Base-by-base conservation (phyloP, 1,139 yeast genomes). In the Arxiozyma slooffiae region DNA sequence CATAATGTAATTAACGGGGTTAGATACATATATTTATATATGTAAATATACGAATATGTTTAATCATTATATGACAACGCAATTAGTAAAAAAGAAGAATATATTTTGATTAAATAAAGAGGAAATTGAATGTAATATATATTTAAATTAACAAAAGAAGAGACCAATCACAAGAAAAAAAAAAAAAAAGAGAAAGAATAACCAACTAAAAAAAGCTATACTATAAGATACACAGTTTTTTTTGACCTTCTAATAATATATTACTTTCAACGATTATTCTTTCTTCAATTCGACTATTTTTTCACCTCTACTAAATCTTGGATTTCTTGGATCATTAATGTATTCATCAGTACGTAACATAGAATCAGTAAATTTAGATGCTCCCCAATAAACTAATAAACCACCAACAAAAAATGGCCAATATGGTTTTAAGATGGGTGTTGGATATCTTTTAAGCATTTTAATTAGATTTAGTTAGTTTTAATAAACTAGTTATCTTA, bases 311-410 rank as follows among this genome's bases (percentile, higher is more conserved):
- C 71, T 71, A 65, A 80, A 80, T 70, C 85, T 77, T 67, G 88
- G 89, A 74, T 82, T 81, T 73, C 87, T 81, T 71, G 89, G 89
- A 70, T 82, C 88, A 70, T 82, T 81, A 71, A 78, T 75, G 74
- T 78, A 82, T 70, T 81, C 86, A 52, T 73, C 73, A 55, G 83
- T 71, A 70, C 75, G 70, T 64, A 77, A 70, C 60, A 80, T 72
- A 55, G 80, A 78, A 52, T 69, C 67, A 53, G 84, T 82, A 51
- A 76, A 78, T 71, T 78, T 77, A 64, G 77, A 73, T 61, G 81
- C 71, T 56, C 76, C 71, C 71, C 70, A 79, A 73, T 74, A 77
- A 57, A 84, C 76, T 58, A 75, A 61, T 59, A 71, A 81, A 63
- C 82, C 81, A 61, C 83, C 84, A 60, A 73, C 74, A 62, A 80